A percentile compares a stretch with the other conserved stretches of the same genome.
These are phyloP conservation scores for Nothophaeocryptopus gaeumannii DNA, from an alignment of 2,329 filamentous ascomycete species.

Conservation along the genomic window DNA sequence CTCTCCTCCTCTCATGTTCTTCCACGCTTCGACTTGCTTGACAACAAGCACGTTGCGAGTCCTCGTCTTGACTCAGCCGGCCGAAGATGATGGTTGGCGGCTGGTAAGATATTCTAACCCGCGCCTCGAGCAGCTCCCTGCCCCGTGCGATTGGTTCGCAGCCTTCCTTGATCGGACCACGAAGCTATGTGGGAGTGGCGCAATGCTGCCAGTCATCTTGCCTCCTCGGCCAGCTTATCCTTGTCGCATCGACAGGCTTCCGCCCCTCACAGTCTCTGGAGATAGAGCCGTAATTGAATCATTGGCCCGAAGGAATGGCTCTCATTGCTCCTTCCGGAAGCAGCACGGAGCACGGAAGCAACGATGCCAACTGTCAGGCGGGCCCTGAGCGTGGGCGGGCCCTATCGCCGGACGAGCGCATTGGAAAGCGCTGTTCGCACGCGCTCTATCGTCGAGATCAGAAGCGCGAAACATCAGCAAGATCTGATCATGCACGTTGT, in stretches of 20 bases:
- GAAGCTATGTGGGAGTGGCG: slow-evolving; percentile 11
- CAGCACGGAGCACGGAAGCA: slow-evolving; percentile 7
- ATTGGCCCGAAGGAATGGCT: slow-evolving; percentile 14
- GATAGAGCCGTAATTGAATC: slow-evolving; percentile 20
- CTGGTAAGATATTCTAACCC: slow-evolving; percentile 19
- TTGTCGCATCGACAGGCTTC: slow-evolving; percentile 16
- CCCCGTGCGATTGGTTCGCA: slow-evolving; percentile 13
- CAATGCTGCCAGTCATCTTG: slow-evolving; percentile 22
- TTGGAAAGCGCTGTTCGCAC: not conserved
- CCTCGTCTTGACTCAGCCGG: slow-evolving; percentile 13
- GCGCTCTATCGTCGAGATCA: not conserved
- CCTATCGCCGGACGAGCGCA: not conserved
- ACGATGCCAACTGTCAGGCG: slow-evolving; percentile 1
- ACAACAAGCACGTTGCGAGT: slow-evolving; percentile 3
- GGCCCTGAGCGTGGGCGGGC: not conserved
- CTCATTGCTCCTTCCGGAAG: slow-evolving; percentile 5
- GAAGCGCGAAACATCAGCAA: slow-evolving; percentile 8
- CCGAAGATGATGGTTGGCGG: slow-evolving; percentile 14
- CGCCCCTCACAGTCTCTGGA: slow-evolving; percentile 9
- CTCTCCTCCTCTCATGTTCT: slow-evolving; percentile 1
- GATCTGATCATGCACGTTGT: slow-evolving; percentile 5
- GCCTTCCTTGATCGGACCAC: too few relatives aligned
- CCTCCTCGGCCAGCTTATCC: slow-evolving; percentile 16
- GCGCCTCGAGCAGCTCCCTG: slow-evolving; percentile 16
- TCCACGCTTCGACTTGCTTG: slow-evolving; percentile 5